phyloP scores from a whole-genome alignment of 805 yeast genomes.

The Sugiyamaella smithiae region DNA sequence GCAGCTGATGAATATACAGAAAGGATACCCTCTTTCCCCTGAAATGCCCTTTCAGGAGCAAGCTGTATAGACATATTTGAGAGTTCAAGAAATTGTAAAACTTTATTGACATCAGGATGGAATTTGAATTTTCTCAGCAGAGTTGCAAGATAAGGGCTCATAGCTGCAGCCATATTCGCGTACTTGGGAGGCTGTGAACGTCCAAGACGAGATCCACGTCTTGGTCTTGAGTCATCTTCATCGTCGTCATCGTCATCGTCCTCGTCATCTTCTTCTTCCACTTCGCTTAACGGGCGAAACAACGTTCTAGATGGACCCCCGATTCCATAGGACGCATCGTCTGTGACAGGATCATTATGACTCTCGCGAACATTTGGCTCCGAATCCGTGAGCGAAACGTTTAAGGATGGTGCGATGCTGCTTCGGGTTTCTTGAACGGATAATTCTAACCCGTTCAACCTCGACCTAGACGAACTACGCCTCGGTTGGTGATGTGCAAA shows the following conservation, averaged over 20 bases:
- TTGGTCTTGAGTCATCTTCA: neutral
- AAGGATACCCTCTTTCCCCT: slow-evolving; percentile 87
- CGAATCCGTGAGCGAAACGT: neutral
- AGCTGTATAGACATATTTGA: slow-evolving; percentile 84
- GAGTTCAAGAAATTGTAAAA: slow-evolving; percentile 84
- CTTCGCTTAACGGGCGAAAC: neutral
- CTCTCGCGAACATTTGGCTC: neutral
- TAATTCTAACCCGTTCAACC: neutral
- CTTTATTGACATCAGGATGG: slow-evolving; percentile 75
- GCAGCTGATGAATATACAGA: slow-evolving; percentile 78
- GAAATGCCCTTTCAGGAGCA: slow-evolving; percentile 74
- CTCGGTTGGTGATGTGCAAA: neutral
- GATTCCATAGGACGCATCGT: neutral
- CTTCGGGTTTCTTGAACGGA: neutral
- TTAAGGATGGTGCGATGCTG: neutral
- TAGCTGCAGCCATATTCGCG: neutral
- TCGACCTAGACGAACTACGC: neutral
- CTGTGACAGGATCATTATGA: neutral
- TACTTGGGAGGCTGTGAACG: neutral
- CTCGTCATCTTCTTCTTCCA: neutral
- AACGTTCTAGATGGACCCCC: neutral
- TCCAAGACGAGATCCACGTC: neutral
- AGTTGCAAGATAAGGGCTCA: slow-evolving; percentile 20
- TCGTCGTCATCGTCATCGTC: slow-evolving; percentile 1
- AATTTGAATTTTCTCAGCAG: slow-evolving; percentile 59